Conservation (phyloP, 768 basidiomycete species). For the Lentinula raphanica region DNA sequence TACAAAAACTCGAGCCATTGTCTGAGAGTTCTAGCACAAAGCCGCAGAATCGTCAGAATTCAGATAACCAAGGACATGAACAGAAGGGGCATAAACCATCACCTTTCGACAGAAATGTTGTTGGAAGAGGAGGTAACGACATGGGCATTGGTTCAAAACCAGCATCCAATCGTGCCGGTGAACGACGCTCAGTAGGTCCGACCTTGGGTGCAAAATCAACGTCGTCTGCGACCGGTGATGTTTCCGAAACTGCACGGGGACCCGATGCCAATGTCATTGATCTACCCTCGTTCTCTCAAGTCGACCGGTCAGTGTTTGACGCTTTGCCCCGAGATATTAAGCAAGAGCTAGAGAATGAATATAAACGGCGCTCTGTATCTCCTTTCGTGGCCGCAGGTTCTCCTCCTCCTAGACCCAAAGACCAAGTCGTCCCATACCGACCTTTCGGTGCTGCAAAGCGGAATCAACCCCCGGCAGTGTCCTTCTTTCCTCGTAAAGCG, state of each 20-base stretch:
- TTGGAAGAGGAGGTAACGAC: not conserved
- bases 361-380: slow-evolving; percentile 54
- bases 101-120: slow-evolving; percentile 40
- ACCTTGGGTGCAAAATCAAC: not conserved
- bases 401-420: not conserved
- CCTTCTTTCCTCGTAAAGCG: slow-evolving; percentile 18
- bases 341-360: slow-evolving; percentile 63
- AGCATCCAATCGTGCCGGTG: not conserved
- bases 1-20: slow-evolving; percentile 75
- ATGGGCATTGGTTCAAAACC: not conserved
- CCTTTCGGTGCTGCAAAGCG: not conserved
- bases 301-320: slow-evolving; percentile 65
- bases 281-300: slow-evolving; percentile 70
- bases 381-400: slow-evolving; percentile 27
- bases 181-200: too few species aligned
- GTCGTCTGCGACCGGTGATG: not conserved
- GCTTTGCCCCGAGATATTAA: slow-evolving; percentile 68
- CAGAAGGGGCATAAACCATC: too few species aligned
- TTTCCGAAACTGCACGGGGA: not conserved
- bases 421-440: not conserved
- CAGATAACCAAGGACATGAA: slow-evolving; percentile 48
- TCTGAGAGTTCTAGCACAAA: slow-evolving; percentile 20
- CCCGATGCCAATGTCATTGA: slow-evolving; percentile 17
- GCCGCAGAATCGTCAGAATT: too few species aligned
- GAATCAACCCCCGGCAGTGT: not conserved